Evolutionary conservation across 495 filamentous ascomycete genomes (phyloP).

Genomic region (Endocarpon pusillum): DNA sequence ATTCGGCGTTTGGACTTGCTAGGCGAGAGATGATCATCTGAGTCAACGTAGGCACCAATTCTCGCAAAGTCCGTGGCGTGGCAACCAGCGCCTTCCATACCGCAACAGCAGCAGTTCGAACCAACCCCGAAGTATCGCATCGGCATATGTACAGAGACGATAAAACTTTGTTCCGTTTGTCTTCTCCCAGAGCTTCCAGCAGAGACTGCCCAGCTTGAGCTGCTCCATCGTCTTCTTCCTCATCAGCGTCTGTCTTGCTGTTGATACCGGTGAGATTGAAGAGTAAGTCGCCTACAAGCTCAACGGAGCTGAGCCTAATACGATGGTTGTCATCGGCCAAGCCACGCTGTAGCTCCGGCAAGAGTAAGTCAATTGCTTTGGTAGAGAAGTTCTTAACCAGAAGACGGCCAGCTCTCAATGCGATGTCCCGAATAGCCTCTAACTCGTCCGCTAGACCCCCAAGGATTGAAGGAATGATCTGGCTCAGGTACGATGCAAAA

Average conservation of each 20-base stretch:
- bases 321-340: conserved; percentile 90
- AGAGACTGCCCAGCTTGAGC: conserved; percentile 79
- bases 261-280: conserved; percentile 97
- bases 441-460: conserved; percentile 88
- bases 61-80: conserved; percentile 80
- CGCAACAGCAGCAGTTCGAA: conserved; percentile 73
- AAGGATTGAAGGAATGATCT: conserved; percentile 91
- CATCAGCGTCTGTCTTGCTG: conserved; percentile 63
- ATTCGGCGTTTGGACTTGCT: conserved; percentile 91
- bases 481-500: conserved; percentile 87
- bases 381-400: conserved; percentile 97
- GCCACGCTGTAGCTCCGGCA: conserved; percentile 89
- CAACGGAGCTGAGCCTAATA: conserved; percentile 92
- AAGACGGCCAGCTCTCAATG: conserved; percentile 77
- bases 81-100: conserved; percentile 97
- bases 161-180: conserved; percentile 86
- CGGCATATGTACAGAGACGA: conserved; percentile 94
- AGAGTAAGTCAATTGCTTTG: conserved; percentile 77
- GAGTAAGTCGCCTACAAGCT: conserved; percentile 87
- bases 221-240: conserved; percentile 58
- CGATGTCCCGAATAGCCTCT: conserved; percentile 86
- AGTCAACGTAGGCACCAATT: conserved; percentile 83
- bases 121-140: conserved; percentile 86
- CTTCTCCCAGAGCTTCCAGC: conserved; percentile 83
- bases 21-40: conserved; percentile 88